A percentile compares a stretch with the other conserved stretches of the same genome.
Conservation (phyloP, 2,329 filamentous ascomycete species). For the Byssothecium circinans region DNA sequence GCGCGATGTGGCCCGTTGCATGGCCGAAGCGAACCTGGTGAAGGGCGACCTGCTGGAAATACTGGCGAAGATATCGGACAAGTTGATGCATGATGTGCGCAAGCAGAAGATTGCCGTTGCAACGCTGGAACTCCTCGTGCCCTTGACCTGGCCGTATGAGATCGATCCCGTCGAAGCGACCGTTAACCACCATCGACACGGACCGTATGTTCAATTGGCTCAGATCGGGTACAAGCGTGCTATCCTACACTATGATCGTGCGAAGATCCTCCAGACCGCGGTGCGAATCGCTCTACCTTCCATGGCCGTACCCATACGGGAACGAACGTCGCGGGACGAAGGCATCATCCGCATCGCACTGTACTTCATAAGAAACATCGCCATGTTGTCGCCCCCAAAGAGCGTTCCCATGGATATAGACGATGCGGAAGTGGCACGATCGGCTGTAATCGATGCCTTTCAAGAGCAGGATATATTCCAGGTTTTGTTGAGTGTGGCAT, state of each 20-base stretch:
- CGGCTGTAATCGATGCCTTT: conserved; percentile 84
- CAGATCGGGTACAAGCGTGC: conserved; percentile 89
- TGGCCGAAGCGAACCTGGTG: conserved; percentile 90
- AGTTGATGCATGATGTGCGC: conserved; percentile 70
- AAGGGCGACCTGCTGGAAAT: conserved; percentile 89
- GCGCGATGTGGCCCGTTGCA: conserved; percentile 89
- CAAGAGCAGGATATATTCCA: conserved; percentile 88
- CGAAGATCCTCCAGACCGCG: conserved; percentile 75
- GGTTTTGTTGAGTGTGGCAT: conserved; percentile 81
- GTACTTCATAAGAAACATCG: conserved; percentile 86
- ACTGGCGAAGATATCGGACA: conserved; percentile 72
- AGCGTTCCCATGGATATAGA: conserved; percentile 80
- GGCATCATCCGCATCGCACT: conserved; percentile 89
- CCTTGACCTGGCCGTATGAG: conserved; percentile 92
- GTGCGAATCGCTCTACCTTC: conserved; percentile 81
- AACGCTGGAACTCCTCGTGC: conserved; percentile 87
- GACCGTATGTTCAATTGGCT: conserved; percentile 83
- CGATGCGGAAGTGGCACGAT: conserved; percentile 84
- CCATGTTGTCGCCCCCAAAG: conserved; percentile 75
- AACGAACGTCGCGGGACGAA: conserved; percentile 78
- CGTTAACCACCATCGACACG: conserved; percentile 87
- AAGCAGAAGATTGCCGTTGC: conserved; percentile 79
- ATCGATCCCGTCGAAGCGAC: conserved; percentile 79
- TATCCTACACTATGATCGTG: conserved; percentile 79
- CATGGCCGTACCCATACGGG: conserved; percentile 76